phyloP scores from a whole-genome alignment of 2,329 filamentous ascomycete genomes.

The Davidsoniella neocaledoniae region DNA sequence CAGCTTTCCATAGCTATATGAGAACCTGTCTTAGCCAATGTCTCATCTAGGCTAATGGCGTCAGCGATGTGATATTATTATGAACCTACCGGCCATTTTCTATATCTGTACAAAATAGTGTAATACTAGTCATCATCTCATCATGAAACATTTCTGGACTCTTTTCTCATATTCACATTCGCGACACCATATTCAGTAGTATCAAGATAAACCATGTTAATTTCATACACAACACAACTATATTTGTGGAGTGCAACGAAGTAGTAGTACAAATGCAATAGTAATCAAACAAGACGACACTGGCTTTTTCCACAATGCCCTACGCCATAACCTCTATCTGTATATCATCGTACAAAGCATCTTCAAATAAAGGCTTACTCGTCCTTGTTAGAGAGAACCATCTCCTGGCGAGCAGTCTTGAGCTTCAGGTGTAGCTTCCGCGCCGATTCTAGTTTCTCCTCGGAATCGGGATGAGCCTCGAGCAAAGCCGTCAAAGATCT shows the following conservation, averaged over 20 bases:
- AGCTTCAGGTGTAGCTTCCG: slow-evolving; percentile 34
- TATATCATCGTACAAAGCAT: neutral
- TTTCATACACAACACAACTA: neutral
- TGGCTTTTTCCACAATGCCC: neutral
- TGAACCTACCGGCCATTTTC: too few relatives aligned
- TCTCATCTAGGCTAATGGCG: too few relatives aligned
- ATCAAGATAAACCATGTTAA: neutral
- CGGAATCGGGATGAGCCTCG: slow-evolving; percentile 31
- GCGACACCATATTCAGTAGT: too few relatives aligned
- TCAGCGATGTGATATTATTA: too few relatives aligned
- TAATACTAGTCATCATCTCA: too few relatives aligned
- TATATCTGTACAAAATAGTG: too few relatives aligned
- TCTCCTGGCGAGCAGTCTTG: slow-evolving; percentile 29
- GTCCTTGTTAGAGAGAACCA: slow-evolving; percentile 15
- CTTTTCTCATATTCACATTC: too few relatives aligned
- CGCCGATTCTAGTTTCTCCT: slow-evolving; percentile 30
- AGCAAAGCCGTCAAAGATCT: slow-evolving; percentile 6
- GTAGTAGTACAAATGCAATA: slow-evolving; percentile 11
- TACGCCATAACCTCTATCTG: neutral
- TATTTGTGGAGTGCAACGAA: neutral
- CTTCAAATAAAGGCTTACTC: slow-evolving; percentile 13
- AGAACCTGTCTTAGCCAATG: too few relatives aligned
- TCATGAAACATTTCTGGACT: too few relatives aligned
- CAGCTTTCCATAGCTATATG: too few relatives aligned
- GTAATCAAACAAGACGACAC: slow-evolving; percentile 1